phyloP scores from a whole-genome alignment of 805 yeast species.

The Candida qinlingensis region DNA sequence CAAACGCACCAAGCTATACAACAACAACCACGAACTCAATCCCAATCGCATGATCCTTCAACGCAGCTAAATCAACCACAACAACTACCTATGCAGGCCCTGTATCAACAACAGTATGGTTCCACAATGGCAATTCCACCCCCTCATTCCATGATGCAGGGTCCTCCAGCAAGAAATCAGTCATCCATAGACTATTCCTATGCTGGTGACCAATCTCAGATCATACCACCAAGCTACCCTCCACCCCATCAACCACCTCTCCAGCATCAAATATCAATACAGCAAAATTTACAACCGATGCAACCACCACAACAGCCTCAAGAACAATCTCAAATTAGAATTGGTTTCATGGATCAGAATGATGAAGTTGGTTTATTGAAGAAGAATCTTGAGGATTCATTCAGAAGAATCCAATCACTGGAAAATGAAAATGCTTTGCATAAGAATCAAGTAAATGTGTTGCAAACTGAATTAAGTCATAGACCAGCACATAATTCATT shows the following conservation, averaged over 20 bases:
- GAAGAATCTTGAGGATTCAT: conserved; percentile 15
- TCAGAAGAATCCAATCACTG: conserved; percentile 11
- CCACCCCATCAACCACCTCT: not conserved
- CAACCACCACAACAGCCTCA: not conserved
- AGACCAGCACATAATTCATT: not conserved
- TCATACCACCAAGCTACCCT: not conserved
- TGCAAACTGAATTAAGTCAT: conserved; percentile 11
- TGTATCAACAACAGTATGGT: no score
- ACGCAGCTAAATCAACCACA: not conserved
- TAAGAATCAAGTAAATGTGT: conserved; percentile 4
- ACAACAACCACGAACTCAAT: conserved; percentile 5
- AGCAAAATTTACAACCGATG: not conserved
- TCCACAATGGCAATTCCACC: no score
- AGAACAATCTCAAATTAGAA: not conserved
- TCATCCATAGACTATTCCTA: not conserved
- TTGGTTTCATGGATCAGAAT: not conserved
- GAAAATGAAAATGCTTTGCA: conserved; percentile 13
- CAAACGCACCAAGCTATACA: not conserved
- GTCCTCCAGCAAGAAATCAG: not conserved
- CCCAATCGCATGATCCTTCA: not conserved
- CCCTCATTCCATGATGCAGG: not conserved
- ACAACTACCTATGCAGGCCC: not conserved
- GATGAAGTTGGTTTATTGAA: conserved; percentile 5
- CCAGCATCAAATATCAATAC: not conserved
- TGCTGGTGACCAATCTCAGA: not conserved